Evolutionary conservation across 441 rosid species (phyloP).

Genomic region (Raphanus hybrid): DNA sequence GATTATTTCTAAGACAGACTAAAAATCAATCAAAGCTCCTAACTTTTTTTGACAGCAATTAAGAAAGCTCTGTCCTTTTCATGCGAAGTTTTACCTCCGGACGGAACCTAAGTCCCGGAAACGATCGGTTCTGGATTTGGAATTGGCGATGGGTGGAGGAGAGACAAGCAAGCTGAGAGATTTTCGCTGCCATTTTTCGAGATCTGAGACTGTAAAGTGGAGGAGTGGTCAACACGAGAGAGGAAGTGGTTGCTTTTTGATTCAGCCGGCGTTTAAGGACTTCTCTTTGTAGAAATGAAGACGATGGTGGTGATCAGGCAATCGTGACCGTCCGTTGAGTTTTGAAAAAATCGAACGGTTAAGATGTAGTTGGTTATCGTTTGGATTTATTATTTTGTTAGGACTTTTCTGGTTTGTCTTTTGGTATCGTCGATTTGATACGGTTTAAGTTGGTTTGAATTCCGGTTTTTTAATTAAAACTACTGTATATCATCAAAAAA

Average conservation of each 20-base stretch:
- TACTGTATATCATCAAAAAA: not conserved
- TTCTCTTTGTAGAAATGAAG: not conserved
- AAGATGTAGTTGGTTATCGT: not conserved
- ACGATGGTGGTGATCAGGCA: conserved; percentile 19
- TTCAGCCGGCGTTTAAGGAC: conserved; percentile 17
- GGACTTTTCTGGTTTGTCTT: not conserved
- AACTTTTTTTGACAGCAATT: not conserved
- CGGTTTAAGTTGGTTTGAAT: conserved; percentile 3
- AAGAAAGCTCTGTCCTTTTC: not conserved
- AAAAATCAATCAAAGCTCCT: too few species aligned
- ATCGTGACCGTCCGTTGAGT: conserved; percentile 31
- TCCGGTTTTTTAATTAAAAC: not conserved
- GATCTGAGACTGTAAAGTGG: conserved; percentile 29
- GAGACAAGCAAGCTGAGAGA: conserved; percentile 66
- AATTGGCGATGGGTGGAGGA: conserved; percentile 57
- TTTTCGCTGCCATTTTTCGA: conserved; percentile 42
- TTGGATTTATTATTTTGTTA: not conserved
- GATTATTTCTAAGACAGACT: too few species aligned
- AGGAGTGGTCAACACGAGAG: conserved; percentile 33
- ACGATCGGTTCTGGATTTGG: conserved; percentile 48
- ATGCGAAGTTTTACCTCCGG: conserved; percentile 48
- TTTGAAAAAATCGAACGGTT: conserved; percentile 14
- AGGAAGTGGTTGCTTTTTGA: conserved; percentile 29
- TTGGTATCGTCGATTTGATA: not conserved
- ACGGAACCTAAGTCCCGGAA: conserved; percentile 40